Evolutionary conservation across 441 rosid species (phyloP).

Genomic region (Jatropha podagrica): DNA sequence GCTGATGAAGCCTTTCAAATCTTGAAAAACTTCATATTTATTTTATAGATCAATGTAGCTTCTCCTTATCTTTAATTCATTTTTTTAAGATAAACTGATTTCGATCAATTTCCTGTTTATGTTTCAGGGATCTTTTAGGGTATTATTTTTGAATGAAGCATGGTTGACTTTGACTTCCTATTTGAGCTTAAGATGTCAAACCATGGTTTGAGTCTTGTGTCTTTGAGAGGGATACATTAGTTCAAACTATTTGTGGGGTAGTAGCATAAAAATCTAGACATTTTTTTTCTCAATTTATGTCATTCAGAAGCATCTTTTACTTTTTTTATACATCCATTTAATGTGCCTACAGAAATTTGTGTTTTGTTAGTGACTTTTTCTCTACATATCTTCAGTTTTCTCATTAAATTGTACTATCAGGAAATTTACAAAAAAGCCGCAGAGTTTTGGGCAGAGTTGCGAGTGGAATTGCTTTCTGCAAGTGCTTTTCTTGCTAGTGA

Average conservation of each 20-base stretch:
- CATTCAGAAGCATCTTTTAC: background rate
- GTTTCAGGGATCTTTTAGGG: background rate
- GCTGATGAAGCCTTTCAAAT: background rate
- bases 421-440: slow-evolving; percentile 95
- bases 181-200: background rate
- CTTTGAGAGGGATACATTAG: background rate
- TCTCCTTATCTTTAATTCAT: background rate
- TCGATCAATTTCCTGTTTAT: background rate
- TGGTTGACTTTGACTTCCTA: background rate
- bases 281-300: too few relatives aligned
- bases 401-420: slow-evolving; percentile 35
- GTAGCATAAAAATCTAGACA: too few relatives aligned
- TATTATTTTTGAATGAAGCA: background rate
- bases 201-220: background rate
- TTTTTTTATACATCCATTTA: background rate
- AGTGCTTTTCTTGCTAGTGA: slow-evolving; percentile 80
- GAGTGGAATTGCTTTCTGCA: slow-evolving; percentile 93
- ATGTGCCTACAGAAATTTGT: background rate
- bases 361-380: slow-evolving; percentile 13
- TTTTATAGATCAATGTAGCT: background rate
- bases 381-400: slow-evolving; percentile 15
- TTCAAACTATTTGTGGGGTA: background rate
- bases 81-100: background rate
- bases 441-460: slow-evolving; percentile 99
- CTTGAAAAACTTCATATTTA: background rate